A percentile compares a stretch with the other conserved stretches of the same genome.
Conservation (phyloP, 192 early-diverging fungal species). For the Rhizophagus prolifer region DNA sequence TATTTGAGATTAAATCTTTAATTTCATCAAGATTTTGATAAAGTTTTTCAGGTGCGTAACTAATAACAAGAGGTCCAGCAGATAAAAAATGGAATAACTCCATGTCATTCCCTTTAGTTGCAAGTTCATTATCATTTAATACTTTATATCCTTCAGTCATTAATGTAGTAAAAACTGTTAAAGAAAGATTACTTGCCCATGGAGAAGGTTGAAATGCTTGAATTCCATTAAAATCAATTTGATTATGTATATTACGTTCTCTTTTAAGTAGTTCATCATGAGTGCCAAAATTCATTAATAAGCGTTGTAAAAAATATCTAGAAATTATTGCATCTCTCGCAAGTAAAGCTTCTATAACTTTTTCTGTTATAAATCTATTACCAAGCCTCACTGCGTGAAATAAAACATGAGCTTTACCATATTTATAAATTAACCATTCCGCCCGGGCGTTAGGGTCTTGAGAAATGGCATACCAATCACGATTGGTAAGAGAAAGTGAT, state of each 20-base stretch:
- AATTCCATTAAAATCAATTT: not conserved
- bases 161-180: not conserved
- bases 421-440: not conserved
- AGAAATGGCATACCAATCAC: not conserved
- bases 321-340: not conserved
- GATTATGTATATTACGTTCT: not conserved
- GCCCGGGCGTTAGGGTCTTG: not conserved
- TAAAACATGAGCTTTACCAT: conserved; percentile 11
- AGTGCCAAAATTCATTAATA: conserved; percentile 2
- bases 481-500: not conserved
- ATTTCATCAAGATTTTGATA: not conserved
- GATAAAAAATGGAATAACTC: not conserved
- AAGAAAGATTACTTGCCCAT: conserved; percentile 7
- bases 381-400: conserved; percentile 20
- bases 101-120: conserved; percentile 14
- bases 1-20: not conserved
- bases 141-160: not conserved
- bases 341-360: not conserved
- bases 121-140: not conserved
- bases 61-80: not conserved
- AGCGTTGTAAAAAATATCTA: conserved; percentile 14
- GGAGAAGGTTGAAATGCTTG: not conserved
- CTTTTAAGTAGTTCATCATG: conserved; percentile 1
- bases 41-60: not conserved
- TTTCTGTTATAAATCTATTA: not conserved